phyloP scores from a whole-genome alignment of 805 yeast genomes.

The Pichia sporocuriosa region DNA sequence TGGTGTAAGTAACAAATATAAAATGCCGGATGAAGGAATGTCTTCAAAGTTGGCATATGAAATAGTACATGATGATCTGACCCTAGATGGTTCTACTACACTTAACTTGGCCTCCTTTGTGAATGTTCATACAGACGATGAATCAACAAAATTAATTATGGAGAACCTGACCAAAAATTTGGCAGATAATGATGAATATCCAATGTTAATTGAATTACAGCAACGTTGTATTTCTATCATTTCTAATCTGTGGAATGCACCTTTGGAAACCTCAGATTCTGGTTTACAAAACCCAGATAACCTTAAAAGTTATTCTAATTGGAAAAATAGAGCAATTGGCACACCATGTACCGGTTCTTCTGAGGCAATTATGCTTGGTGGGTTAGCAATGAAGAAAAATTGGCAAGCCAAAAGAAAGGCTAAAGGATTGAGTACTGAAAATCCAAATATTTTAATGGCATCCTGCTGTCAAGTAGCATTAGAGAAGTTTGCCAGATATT shows the following conservation, averaged over 20 bases:
- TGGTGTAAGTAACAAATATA: constrained; percentile 46
- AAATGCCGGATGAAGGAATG: constrained; percentile 53
- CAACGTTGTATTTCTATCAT: constrained; percentile 77
- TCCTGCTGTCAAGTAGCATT: constrained; percentile 90
- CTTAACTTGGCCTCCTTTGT: constrained; percentile 87
- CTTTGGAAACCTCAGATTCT: constrained; percentile 24
- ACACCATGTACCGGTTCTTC: constrained; percentile 92
- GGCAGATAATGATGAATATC: constrained; percentile 93
- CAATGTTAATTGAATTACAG: constrained; percentile 73
- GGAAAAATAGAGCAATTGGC: constrained; percentile 50
- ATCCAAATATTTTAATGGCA: constrained; percentile 88
- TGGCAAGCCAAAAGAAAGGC: constrained; percentile 70
- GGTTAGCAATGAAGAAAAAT: constrained; percentile 81
- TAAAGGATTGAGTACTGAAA: constrained; percentile 49
- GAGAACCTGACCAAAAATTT: constrained; percentile 81
- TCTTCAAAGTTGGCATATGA: constrained; percentile 48
- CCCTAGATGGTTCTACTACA: constrained; percentile 77
- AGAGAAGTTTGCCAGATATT: constrained; percentile 90
- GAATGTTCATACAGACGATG: constrained; percentile 59
- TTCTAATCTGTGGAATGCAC: constrained; percentile 77
- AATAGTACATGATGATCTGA: constrained; percentile 63
- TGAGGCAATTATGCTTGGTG: constrained; percentile 92
- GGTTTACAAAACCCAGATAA: constrained; percentile 15
- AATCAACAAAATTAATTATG: constrained; percentile 44
- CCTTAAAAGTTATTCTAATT: constrained; percentile 3